Evolutionary conservation across 257 asterid genomes (phyloP), one percentile per base, ranked within the genome.

Genomic region (Thymus mandschuricus): DNA sequence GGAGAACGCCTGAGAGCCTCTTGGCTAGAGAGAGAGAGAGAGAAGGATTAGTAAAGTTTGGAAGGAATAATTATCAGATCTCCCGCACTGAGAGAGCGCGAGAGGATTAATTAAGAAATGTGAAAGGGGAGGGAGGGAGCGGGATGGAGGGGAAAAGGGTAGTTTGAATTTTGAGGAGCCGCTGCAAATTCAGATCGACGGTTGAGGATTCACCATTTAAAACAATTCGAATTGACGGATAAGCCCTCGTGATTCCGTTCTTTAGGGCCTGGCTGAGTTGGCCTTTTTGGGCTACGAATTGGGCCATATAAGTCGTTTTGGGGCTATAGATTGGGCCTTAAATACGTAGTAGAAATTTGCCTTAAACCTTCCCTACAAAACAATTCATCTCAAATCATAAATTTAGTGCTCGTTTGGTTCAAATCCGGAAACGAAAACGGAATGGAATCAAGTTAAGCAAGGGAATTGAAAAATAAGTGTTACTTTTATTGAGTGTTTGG

Each of bases 81-180:
- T 52, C 66, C n/a, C 69, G 27, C 31, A 29, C 50, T 21, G 5
- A 33, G 1, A 58, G 40, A 2, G 70, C 54, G 75, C 40, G 77
- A 28, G 79, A 54, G 76, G 73, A 80, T 66, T 74, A 75, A 80
- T 66, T 74, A 78, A 49, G 71, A 46, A 52, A 33, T 73, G 3
- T 3, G 78, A 15, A 48, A 61, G 51, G 56, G 68, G 68, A 72
- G 72, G 78, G 82, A 61, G 51, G 56, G 68, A 73, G 75, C 75
- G 78, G 82, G 82, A 77, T 51, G 29, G 13, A 33, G 68, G 57
- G 0, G 41, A 50, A 3, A 38, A 51, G 29, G 51, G 50, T 15
- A 41, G 57, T 77, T 77, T 77, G 71, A 76, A 77, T 50, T 71
- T 71, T 71, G 60, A 66, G 76, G 62, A 27, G 73, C 76, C 86